phyloP scores from a whole-genome alignment of 2,329 filamentous ascomycete species.

The Pseudogymnoascus sp. region DNA sequence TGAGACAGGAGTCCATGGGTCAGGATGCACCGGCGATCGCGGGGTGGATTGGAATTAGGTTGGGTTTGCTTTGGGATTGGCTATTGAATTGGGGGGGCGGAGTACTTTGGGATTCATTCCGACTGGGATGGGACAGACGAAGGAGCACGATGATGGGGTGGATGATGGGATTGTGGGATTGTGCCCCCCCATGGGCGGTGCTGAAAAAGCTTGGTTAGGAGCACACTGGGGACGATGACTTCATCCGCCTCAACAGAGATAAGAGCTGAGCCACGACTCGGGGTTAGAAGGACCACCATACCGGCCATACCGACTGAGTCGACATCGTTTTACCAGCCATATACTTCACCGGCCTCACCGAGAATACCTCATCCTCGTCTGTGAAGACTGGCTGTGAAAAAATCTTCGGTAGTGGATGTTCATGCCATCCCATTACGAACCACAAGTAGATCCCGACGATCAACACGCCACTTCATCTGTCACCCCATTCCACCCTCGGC shows the following conservation, averaged over 20 bases:
- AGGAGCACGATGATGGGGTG: neutral
- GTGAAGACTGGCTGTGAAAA: neutral
- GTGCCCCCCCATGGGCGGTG: neutral
- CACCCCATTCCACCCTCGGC: neutral
- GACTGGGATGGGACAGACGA: neutral
- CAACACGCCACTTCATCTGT: conserved; percentile 1
- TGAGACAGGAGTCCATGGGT: neutral
- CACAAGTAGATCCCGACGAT: neutral
- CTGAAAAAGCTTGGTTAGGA: neutral
- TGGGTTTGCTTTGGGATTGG: neutral
- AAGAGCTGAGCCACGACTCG: neutral
- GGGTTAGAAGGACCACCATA: neutral
- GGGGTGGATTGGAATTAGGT: neutral
- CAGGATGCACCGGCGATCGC: neutral
- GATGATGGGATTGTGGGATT: neutral
- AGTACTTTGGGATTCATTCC: neutral
- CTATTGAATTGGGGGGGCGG: neutral
- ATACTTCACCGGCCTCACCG: neutral
- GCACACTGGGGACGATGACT: neutral
- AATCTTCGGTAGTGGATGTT: neutral
- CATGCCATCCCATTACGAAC: neutral
- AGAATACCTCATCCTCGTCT: neutral
- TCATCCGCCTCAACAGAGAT: neutral
- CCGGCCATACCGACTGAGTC: neutral
- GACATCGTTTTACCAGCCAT: neutral